A percentile compares a stretch with the other conserved stretches of the same genome.
These are phyloP conservation scores for Catunica adiposa DNA, from an alignment of 2,329 filamentous ascomycete species.

Conservation along the genomic window DNA sequence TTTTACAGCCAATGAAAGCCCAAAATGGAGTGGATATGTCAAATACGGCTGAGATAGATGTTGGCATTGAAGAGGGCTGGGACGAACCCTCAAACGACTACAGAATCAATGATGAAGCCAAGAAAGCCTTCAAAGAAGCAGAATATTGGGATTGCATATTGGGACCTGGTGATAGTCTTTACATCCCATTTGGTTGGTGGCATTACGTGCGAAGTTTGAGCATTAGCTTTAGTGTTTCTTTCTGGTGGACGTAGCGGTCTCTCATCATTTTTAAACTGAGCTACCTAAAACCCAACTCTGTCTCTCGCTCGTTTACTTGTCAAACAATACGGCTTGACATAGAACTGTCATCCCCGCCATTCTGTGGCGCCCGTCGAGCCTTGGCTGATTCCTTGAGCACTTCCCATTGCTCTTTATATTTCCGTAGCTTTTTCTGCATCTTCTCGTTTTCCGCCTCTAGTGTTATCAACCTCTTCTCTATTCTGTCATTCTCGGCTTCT, in stretches of 20 bases:
- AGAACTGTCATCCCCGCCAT: constrained; percentile 5
- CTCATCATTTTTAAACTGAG: too few relatives aligned
- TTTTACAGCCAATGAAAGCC: constrained; percentile 42
- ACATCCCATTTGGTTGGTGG: constrained; percentile 94
- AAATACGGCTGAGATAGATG: constrained; percentile 70
- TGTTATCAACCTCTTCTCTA: constrained; percentile 41
- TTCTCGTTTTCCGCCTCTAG: constrained; percentile 46
- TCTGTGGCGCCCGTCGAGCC: constrained; percentile 25
- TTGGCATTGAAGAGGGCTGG: constrained; percentile 52
- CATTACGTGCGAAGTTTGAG: constrained; percentile 82
- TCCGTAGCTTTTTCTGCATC: constrained; percentile 37
- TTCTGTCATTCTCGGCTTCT: constrained; percentile 43
- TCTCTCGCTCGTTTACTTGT: too few relatives aligned
- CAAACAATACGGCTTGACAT: constrained; percentile 8
- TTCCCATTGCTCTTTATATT: constrained; percentile 46
- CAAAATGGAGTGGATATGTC: constrained; percentile 74
- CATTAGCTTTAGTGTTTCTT: constrained; percentile 85
- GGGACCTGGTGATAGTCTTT: constrained; percentile 65
- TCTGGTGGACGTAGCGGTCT: constrained; percentile 62
- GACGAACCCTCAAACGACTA: constrained; percentile 21
- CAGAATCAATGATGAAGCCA: constrained; percentile 14
- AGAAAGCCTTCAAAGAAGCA: constrained; percentile 24
- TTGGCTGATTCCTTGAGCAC: constrained; percentile 44
- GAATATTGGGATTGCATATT: constrained; percentile 63
- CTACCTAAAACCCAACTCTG: too few relatives aligned